Conservation (phyloP, 768 basidiomycete genomes). For the Rhizopogon roseolus region DNA sequence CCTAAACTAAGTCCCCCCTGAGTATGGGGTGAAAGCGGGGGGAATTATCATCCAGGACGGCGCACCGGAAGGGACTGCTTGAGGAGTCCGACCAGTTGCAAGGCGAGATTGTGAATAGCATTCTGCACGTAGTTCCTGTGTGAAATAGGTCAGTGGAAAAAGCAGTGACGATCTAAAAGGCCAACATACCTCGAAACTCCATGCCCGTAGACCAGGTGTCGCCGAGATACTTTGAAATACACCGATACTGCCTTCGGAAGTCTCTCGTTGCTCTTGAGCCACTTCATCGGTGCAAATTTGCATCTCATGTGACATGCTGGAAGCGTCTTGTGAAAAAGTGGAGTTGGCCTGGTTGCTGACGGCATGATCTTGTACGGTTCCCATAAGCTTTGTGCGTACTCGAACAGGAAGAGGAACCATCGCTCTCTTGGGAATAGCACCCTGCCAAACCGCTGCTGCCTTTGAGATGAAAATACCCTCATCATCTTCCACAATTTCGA, state of each 20-base stretch:
- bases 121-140: slow-evolving; percentile 22
- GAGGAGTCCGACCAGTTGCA: slow-evolving; percentile 18
- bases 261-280: not conserved
- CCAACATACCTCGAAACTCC: slow-evolving; percentile 26
- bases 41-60: slow-evolving; percentile 20
- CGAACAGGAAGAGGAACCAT: not conserved
- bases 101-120: slow-evolving; percentile 26
- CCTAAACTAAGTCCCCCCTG: slow-evolving; percentile 1
- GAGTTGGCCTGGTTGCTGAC: not conserved
- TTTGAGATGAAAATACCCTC: not conserved
- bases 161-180: not conserved
- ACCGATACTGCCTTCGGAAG: not conserved
- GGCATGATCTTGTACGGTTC: not conserved
- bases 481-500: not conserved
- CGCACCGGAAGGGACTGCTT: slow-evolving; percentile 7
- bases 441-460: slow-evolving; percentile 1
- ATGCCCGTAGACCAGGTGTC: slow-evolving; percentile 12
- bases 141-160: not conserved
- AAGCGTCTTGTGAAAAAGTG: not conserved
- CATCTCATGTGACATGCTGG: not conserved
- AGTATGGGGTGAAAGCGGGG: slow-evolving; percentile 21
- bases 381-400: not conserved
- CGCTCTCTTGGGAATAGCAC: not conserved
- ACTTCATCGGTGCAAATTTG: not conserved
- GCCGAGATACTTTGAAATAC: slow-evolving; percentile 25